Evolutionary conservation across 2,329 filamentous ascomycete species (phyloP), one percentile per base, ranked within the genome.

Genomic region (Hypoxylon sp.): DNA sequence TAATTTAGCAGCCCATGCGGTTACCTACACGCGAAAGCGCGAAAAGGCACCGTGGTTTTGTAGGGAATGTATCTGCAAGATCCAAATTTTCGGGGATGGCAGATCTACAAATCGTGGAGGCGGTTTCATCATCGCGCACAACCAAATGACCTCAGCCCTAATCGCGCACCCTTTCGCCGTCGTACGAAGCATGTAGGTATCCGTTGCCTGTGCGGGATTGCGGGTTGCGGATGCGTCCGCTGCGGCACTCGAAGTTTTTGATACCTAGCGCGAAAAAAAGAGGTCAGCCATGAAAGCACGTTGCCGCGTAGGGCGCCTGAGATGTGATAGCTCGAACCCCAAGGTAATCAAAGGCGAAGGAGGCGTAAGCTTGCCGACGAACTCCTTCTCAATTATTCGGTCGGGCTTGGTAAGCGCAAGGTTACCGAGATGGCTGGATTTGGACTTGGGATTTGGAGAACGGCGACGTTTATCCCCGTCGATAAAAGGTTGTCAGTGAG

Each of bases 71-170:
- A 62, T 55, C 67, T 69, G 67, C 63, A 60, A 67, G 67, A 69
- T 67, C 57, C 14, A 37, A 21, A 50, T 51, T 46, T 43, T 52
- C 37, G 37, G 41, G 41, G 51, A 61, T 52, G 64, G 58, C 19
- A 65, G 67, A 68, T 70, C 65, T 52, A n/a, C n/a, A 55, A 61
- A 64, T 67, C 67, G 58, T 61, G 67, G 61, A 70, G 65, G 57
- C 21, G 37, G 64, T 67, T 67, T 68, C 64, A 63, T 65, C 27
- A 62, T 61, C 61, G 52, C 51, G 61, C 58, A 58, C n/a, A n/a
- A n/a, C 32, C 56, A 55, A 51, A 63, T 63, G 51, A 65, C 67
- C 59, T 67, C 61, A 67, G 67, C 67, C 67, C 61, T 63, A 69
- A 64, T 61, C 12, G 60, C 32, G 16, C 55, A 61, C 59, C 61